Percentiles rank a stretch among this genome's conserved stretches.
Evolutionary conservation across 176 grass and related monocot genomes (phyloP).

Genomic region (Hordeum marinum): DNA sequence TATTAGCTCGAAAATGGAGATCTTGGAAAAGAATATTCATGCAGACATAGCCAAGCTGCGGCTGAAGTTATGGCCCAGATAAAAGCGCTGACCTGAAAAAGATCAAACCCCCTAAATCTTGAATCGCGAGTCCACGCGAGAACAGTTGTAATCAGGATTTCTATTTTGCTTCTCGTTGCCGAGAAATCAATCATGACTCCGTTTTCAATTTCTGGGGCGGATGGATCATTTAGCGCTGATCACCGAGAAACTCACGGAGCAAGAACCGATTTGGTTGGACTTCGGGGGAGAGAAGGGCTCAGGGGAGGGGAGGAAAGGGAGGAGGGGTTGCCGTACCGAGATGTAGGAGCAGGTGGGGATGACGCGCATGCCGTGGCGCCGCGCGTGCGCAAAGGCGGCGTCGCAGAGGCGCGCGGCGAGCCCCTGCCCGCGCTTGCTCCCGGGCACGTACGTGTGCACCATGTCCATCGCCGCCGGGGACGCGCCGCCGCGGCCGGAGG

Average conservation of each 20-base stretch:
- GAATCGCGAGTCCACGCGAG: neutral
- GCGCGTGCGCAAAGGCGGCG: slow-evolving; percentile 68
- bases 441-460: slow-evolving; percentile 83
- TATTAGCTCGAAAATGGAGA: neutral
- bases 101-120: neutral
- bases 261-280: neutral
- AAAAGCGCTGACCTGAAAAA: neutral
- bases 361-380: slow-evolving; percentile 33
- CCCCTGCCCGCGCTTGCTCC: slow-evolving; percentile 74
- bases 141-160: neutral
- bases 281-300: neutral
- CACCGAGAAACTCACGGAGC: neutral
- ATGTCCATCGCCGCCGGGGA: slow-evolving; percentile 61
- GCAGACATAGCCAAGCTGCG: neutral
- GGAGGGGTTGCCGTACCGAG: slow-evolving; percentile 44
- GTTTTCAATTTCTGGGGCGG: neutral
- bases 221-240: neutral
- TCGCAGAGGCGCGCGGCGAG: slow-evolving; percentile 71
- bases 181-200: neutral
- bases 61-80: neutral
- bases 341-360: slow-evolving; percentile 86
- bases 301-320: neutral
- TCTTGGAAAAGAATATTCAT: neutral
- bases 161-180: neutral
- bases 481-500: slow-evolving; percentile 1